Evolutionary conservation across 1,139 yeast genomes (phyloP).

Genomic region (Suhomyces coccinellae): DNA sequence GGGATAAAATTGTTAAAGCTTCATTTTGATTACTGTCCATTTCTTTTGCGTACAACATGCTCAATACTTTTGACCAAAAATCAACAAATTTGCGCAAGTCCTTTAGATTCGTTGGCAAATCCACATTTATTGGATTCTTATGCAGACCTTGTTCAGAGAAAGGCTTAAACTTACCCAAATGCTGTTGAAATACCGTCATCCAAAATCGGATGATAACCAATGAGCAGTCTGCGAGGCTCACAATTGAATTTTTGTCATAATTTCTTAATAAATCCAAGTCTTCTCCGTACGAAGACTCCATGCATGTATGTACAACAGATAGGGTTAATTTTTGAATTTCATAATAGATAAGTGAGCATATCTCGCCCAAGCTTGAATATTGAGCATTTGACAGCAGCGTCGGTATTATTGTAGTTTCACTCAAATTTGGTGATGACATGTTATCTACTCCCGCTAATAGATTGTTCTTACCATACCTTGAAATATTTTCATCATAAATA

Average conservation of each 20-base stretch:
- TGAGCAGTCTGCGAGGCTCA: conserved; percentile 43
- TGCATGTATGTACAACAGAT: conserved; percentile 52
- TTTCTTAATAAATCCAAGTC: conserved; percentile 51
- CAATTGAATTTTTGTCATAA: conserved; percentile 39
- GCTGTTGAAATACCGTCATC: conserved; percentile 58
- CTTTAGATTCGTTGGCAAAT: conserved; percentile 27
- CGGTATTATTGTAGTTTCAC: no score
- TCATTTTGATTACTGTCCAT: conserved; percentile 39
- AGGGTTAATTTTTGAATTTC: conserved; percentile 47
- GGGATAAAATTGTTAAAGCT: conserved; percentile 38
- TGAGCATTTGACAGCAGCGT: no score
- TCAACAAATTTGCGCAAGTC: conserved; percentile 42
- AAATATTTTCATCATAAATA: conserved; percentile 44
- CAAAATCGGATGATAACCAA: conserved; percentile 48
- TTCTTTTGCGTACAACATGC: conserved; percentile 38
- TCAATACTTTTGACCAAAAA: conserved; percentile 54
- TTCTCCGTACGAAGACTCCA: conserved; percentile 59
- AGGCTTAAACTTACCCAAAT: conserved; percentile 27
- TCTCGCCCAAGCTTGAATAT: not conserved
- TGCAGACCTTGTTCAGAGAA: conserved; percentile 24
- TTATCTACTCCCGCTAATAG: not conserved
- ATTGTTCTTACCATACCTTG: conserved; percentile 19
- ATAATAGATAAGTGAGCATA: not conserved
- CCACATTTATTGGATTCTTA: conserved; percentile 23
- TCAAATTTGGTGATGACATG: not conserved